Evolutionary conservation across 192 early-diverging fungal species (phyloP), one percentile per base, ranked within the genome.

Genomic region (Dimargaris xerosporica): DNA sequence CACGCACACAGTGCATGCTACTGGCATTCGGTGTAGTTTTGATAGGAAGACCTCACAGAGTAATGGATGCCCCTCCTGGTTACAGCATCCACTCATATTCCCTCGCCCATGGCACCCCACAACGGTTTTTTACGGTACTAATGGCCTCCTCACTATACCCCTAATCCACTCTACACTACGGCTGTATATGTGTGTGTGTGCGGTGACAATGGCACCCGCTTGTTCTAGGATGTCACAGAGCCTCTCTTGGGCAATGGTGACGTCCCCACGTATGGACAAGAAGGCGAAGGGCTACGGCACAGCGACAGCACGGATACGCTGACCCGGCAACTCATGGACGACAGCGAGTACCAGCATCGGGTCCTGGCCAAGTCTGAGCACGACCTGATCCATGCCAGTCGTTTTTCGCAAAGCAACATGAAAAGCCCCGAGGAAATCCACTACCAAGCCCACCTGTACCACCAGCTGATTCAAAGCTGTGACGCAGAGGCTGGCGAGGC

Each of bases 201-300:
- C n/a, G n/a, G n/a, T n/a, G n/a, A n/a, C n/a, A n/a, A n/a, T n/a
- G n/a, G n/a, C n/a, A n/a, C n/a, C n/a, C n/a, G n/a, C n/a, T n/a
- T n/a, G n/a, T n/a, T n/a, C n/a, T n/a, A n/a, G n/a, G n/a, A n/a
- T n/a, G n/a, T n/a, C n/a, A n/a, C n/a, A n/a, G n/a, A n/a, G n/a
- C 4, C 26, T 76, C n/a, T 73, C 4, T 23, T 50, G 17, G 19
- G 25, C 19, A 23, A 50, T 50, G 47, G 47, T 7, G 47, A 50
- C 47, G 47, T 50, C 19, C 47, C 47, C 47, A 50, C 17, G 4
- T 50, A 50, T 23, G 25, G 19, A 4, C 47, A 50, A 7, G 47
- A 50, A 21, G 47, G 47, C 9, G 25, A 23, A 21, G 47, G 47
- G 4, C 9, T 50, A 7, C 47, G 47, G 47, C 25, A 17, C 4